A percentile compares a stretch with the other conserved stretches of the same genome.
These are phyloP conservation scores for Pseudopediastrum boryanum DNA, from an alignment of 139 green algal species.

Conservation along the genomic window DNA sequence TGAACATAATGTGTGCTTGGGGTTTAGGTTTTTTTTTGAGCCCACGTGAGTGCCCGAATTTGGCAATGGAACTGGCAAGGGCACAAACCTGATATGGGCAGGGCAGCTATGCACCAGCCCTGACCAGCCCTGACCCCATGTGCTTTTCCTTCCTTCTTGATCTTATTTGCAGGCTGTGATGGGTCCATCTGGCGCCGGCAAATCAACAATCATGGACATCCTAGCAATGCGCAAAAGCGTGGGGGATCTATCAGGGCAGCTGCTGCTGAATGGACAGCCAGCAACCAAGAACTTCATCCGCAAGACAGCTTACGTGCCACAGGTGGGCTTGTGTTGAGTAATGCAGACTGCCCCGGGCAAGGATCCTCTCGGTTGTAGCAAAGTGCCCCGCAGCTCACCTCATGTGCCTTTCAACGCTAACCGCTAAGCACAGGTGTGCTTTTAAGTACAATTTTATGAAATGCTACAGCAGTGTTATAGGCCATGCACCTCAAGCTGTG, in stretches of 20 bases:
- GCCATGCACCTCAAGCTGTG: too few species aligned
- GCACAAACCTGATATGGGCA: not conserved
- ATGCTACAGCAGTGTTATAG: too few species aligned
- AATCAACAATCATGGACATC: constrained; percentile 54
- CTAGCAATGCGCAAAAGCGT: constrained; percentile 49
- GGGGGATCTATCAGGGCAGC: constrained; percentile 8
- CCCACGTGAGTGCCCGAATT: not conserved
- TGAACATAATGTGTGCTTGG: not conserved
- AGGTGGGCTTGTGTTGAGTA: too few species aligned
- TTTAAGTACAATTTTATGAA: too few species aligned
- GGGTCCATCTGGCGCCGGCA: constrained; percentile 40
- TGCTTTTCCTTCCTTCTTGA: not conserved
- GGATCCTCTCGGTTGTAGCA: too few species aligned
- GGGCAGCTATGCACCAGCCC: not conserved
- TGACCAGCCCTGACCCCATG: not conserved
- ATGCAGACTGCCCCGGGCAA: too few species aligned
- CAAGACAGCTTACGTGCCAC: constrained; percentile 36
- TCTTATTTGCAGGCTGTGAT: constrained; percentile 41
- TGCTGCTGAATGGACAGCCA: constrained; percentile 31
- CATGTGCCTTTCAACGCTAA: too few species aligned
- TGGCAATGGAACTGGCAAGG: not conserved
- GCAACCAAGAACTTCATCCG: constrained; percentile 17
- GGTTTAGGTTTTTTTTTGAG: not conserved
- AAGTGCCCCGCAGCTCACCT: too few species aligned
- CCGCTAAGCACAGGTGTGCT: too few species aligned